These are phyloP conservation scores for Passiflora organensis DNA, from an alignment of 345 rosid species.

Conservation along the genomic window DNA sequence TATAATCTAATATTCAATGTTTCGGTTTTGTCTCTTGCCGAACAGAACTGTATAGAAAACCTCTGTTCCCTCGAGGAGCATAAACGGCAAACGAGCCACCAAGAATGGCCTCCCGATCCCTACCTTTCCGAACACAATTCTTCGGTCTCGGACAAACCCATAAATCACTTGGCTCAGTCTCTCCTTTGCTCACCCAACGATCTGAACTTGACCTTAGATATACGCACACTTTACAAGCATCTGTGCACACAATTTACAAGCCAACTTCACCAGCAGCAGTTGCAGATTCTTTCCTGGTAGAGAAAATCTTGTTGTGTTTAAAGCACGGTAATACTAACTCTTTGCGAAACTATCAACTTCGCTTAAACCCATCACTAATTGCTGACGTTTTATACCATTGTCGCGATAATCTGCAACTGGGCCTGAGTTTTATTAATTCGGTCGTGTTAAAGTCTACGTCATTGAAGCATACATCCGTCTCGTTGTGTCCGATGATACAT, in stretches of 20 bases:
- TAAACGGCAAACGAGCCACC: neutral
- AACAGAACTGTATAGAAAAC: too few relatives aligned
- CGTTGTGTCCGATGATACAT: conserved; percentile 65
- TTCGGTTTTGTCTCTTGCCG: too few relatives aligned
- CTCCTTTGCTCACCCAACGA: conserved; percentile 3
- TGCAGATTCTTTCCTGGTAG: conserved; percentile 47
- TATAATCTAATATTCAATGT: too few relatives aligned
- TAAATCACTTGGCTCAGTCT: neutral
- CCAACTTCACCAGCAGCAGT: conserved; percentile 22
- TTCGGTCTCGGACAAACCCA: conserved; percentile 1
- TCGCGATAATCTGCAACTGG: conserved; percentile 42
- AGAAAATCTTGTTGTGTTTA: conserved; percentile 48
- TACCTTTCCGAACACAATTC: conserved; percentile 10
- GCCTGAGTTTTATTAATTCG: conserved; percentile 41
- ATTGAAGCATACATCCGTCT: conserved; percentile 51
- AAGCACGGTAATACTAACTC: conserved; percentile 41
- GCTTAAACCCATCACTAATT: conserved; percentile 40
- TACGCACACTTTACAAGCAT: conserved; percentile 19
- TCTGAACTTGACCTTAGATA: conserved; percentile 9
- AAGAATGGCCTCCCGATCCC: conserved; percentile 15
- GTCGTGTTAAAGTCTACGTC: conserved; percentile 26
- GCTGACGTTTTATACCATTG: conserved; percentile 54
- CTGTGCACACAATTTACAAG: conserved; percentile 16
- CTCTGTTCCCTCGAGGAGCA: neutral
- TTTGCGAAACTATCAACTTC: conserved; percentile 30